Evolutionary conservation across 2,329 filamentous ascomycete species (phyloP).

Genomic region (Epichloe bromicola): DNA sequence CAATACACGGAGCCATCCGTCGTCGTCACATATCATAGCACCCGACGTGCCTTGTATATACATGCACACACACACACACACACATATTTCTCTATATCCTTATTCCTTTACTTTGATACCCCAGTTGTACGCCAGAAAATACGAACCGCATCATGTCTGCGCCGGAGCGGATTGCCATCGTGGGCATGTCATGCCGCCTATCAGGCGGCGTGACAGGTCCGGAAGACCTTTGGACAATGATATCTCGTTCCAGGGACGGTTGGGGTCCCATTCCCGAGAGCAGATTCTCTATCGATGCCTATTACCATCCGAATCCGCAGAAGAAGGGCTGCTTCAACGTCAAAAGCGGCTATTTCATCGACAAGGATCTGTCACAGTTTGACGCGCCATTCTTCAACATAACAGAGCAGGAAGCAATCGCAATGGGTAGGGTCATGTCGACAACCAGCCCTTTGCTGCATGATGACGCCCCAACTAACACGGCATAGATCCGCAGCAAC

Average conservation of each 20-base stretch:
- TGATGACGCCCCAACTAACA: background rate
- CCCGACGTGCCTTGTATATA: background rate
- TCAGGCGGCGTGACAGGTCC: constrained; percentile 9
- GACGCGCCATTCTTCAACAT: constrained; percentile 40
- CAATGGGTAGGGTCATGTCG: constrained; percentile 21
- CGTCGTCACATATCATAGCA: too few relatives aligned
- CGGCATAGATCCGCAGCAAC: constrained; percentile 35
- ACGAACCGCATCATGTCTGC: constrained; percentile 1
- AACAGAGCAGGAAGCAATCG: constrained; percentile 34
- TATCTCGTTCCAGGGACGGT: constrained; percentile 3
- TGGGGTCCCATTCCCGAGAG: background rate
- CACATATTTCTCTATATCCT: too few relatives aligned
- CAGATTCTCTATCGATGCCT: constrained; percentile 12
- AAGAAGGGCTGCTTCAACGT: constrained; percentile 25
- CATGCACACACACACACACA: too few relatives aligned
- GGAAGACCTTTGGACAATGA: constrained; percentile 9
- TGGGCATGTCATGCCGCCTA: constrained; percentile 13
- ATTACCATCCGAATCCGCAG: constrained; percentile 28
- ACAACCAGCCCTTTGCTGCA: too few relatives aligned
- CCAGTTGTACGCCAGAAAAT: background rate
- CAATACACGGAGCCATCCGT: background rate
- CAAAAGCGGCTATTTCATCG: constrained; percentile 26
- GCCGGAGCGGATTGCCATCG: constrained; percentile 9
- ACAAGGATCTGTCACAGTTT: constrained; percentile 33
- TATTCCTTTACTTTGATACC: background rate